Evolutionary conservation across 148 eudicot genomes (phyloP).

Genomic region (Amaranthus cruentus): DNA sequence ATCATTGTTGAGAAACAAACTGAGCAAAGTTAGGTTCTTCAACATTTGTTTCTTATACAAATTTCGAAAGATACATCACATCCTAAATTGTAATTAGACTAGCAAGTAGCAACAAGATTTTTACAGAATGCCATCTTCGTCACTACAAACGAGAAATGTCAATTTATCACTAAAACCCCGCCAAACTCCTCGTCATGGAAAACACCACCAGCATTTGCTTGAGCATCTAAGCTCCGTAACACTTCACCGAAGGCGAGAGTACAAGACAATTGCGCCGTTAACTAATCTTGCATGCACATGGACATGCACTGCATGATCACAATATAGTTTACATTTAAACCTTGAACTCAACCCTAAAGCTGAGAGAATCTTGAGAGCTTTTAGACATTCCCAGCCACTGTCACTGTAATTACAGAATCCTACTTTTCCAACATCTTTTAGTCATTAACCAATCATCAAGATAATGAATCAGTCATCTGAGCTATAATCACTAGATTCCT

Average conservation of each 20-base stretch:
- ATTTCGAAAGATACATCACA: neutral
- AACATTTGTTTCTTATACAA: neutral
- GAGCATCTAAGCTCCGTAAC: no score
- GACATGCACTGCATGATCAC: no score
- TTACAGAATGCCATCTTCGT: neutral
- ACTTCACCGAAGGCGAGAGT: neutral
- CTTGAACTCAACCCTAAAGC: no score
- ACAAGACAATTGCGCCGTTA: neutral
- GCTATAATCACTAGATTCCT: slow-evolving; percentile 80
- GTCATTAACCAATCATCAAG: neutral
- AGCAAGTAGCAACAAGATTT: neutral
- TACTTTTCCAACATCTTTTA: neutral
- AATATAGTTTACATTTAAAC: no score
- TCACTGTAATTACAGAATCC: neutral
- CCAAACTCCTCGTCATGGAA: no score
- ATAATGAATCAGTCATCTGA: slow-evolving; percentile 52
- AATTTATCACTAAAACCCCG: neutral
- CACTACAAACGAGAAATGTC: neutral
- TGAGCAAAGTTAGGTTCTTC: neutral
- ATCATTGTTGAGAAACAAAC: neutral
- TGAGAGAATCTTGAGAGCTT: no score
- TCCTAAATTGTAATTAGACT: neutral
- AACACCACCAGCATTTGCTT: no score
- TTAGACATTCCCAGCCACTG: neutral
- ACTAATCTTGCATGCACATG: neutral